Evolutionary conservation across 768 basidiomycete species (phyloP), one percentile per base, ranked within the genome.

Genomic region (Pleurotus ostreatus): DNA sequence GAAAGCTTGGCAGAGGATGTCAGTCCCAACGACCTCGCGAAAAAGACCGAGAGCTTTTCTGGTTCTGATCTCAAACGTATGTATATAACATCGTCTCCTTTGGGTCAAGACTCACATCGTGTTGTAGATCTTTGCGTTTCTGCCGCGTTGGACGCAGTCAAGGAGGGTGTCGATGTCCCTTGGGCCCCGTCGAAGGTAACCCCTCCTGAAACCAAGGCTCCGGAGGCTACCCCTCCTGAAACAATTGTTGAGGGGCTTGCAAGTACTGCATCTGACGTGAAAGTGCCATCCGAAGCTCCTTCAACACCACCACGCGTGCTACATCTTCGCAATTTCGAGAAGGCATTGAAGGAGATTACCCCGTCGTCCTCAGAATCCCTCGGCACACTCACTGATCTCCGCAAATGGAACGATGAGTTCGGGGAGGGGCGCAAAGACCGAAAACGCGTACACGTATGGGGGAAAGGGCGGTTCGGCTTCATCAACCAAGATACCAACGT

Each of bases 51-150:
- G 54, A 84, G 81, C 52, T 98, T 94, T 70, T 98, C 94, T 56
- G 94, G 94, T 13, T 96, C 94, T 23, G 94, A 98, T 69, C 76
- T 98, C 57, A 97, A 96, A 70, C 92, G 94, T 96, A 57, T 66
- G 89, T 76, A 13, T 54, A 2, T n/a, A 23, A 4, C 25, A 22
- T 49, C 57, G 60, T 37, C 63, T 25, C 38, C 56, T 20, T 16
- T 60, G 7, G 37, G 11, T 34, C 30, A 34, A 34, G 30, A 34
- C 46, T 57, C 15, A 57, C 49, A 57, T 45, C 23, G 49, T 53
- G n/a, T 45, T 52, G 6, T 63, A 97, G 94, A 98, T 71, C 72
- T 97, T 18, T 95, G 94, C 67, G 94, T 98, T 23, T 86, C 91
- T 52, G 94, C 94, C 22, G 95, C 94, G 13, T 75, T 97, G 56